phyloP scores from a whole-genome alignment of 257 asterid genomes.

The Nicotiana tomentosiformis region DNA sequence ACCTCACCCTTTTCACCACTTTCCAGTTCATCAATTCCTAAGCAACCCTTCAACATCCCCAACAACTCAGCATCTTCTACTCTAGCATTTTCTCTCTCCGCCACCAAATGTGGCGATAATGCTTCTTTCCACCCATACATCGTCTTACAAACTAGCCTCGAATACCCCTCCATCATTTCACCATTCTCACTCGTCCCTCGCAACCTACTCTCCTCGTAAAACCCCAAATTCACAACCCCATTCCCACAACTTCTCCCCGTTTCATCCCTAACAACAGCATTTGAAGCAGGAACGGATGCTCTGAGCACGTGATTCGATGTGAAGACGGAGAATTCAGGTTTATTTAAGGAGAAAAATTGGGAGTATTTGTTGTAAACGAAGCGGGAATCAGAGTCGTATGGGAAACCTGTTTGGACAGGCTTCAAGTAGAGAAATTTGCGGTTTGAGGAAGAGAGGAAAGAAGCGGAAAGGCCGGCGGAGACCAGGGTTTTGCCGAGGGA shows the following conservation, averaged over 20 bases:
- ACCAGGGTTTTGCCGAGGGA: slow-evolving; percentile 95
- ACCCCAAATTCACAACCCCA: slow-evolving; percentile 47
- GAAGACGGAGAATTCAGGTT: slow-evolving; percentile 41
- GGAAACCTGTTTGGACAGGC: slow-evolving; percentile 93
- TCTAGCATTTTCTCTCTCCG: slow-evolving; percentile 65
- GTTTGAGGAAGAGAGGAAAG: slow-evolving; percentile 48
- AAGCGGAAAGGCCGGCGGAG: slow-evolving; percentile 90
- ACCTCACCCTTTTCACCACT: slow-evolving; percentile 30
- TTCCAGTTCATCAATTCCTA: slow-evolving; percentile 26
- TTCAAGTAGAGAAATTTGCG: slow-evolving; percentile 66
- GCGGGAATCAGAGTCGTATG: slow-evolving; percentile 79
- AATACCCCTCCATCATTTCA: slow-evolving; percentile 30
- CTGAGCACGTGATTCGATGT: slow-evolving; percentile 65
- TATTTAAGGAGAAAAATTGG: slow-evolving; percentile 38
- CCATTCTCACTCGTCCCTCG: slow-evolving; percentile 43
- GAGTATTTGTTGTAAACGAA: slow-evolving; percentile 63
- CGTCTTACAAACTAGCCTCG: slow-evolving; percentile 74
- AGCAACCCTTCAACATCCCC: slow-evolving; percentile 56
- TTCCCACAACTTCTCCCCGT: slow-evolving; percentile 7
- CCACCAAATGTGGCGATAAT: slow-evolving; percentile 87
- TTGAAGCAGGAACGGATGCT: slow-evolving; percentile 52
- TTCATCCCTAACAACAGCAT: slow-evolving; percentile 17
- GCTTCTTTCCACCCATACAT: slow-evolving; percentile 82
- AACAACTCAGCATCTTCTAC: slow-evolving; percentile 58
- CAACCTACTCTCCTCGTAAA: slow-evolving; percentile 59